phyloP scores from a whole-genome alignment of 441 rosid species.

The Euphorbia corollata region DNA sequence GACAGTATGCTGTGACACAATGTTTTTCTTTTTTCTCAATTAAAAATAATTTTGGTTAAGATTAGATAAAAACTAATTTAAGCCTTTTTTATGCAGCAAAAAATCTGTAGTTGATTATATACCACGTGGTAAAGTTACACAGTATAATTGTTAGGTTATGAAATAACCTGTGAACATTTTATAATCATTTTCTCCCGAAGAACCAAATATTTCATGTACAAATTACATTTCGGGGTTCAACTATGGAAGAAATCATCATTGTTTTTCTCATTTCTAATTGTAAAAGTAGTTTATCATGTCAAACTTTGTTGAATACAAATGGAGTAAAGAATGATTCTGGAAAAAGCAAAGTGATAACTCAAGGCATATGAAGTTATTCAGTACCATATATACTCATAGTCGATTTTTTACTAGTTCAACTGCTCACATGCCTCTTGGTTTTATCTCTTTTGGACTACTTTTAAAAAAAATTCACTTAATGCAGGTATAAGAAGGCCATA shows the following conservation, averaged over 20 bases:
- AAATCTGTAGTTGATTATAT: background rate
- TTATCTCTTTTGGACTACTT: no score
- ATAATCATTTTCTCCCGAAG: background rate
- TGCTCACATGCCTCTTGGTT: background rate
- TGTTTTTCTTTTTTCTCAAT: background rate
- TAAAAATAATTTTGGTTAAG: background rate
- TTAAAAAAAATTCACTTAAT: conserved; percentile 14
- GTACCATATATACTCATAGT: background rate
- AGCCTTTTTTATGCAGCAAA: background rate
- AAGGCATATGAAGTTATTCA: background rate
- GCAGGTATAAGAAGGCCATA: conserved; percentile 80
- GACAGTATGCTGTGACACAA: background rate
- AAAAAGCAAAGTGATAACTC: background rate
- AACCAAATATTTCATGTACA: background rate
- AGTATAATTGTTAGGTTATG: background rate
- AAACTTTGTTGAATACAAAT: background rate
- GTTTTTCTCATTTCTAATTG: background rate
- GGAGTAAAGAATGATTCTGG: background rate
- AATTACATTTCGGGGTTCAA: background rate
- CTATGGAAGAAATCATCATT: background rate
- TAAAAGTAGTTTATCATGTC: background rate
- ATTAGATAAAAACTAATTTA: background rate
- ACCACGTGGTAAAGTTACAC: background rate
- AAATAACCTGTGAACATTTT: background rate
- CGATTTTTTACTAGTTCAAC: conserved; percentile 1